Evolutionary conservation across 2,329 filamentous ascomycete species (phyloP).

Genomic region (Penicillium sp.): DNA sequence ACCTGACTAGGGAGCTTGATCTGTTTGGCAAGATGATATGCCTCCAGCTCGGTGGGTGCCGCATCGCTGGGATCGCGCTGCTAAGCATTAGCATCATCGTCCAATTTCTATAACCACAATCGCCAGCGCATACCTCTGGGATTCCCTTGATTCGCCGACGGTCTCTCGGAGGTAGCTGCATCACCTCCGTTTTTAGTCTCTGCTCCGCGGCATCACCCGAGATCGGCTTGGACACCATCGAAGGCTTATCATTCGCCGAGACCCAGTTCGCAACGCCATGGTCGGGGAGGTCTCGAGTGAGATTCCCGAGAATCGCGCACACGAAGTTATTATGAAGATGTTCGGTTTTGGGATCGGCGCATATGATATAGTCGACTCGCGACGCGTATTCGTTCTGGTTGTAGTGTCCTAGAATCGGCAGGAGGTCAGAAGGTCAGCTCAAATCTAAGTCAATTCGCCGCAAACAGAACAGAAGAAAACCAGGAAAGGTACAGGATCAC

Average conservation of each 20-base stretch:
- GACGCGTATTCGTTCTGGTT: constrained; percentile 58
- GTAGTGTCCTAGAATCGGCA: constrained; percentile 45
- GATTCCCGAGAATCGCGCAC: constrained; percentile 55
- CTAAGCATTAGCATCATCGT: constrained; percentile 9
- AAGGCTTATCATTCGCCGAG: constrained; percentile 53
- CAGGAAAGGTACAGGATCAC: neutral
- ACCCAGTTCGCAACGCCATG: constrained; percentile 61
- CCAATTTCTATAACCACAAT: neutral
- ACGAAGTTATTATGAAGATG: constrained; percentile 60
- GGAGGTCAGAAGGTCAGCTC: constrained; percentile 19
- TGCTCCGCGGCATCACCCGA: constrained; percentile 59
- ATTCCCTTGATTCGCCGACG: constrained; percentile 55
- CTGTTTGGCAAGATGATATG: constrained; percentile 44
- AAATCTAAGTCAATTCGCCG: constrained; percentile 2
- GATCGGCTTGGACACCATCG: constrained; percentile 46
- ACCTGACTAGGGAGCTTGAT: constrained; percentile 56
- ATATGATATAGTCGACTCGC: constrained; percentile 53
- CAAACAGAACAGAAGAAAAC: neutral
- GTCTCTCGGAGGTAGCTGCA: constrained; percentile 57
- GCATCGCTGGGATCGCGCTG: constrained; percentile 36
- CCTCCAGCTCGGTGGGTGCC: constrained; percentile 35
- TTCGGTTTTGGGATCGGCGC: constrained; percentile 48
- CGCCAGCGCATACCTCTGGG: constrained; percentile 40
- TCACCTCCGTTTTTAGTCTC: constrained; percentile 59
- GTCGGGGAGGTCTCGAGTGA: constrained; percentile 56